Conservation (phyloP, 192 early-diverging fungal species). For the Chytriomyces hyalinus region DNA sequence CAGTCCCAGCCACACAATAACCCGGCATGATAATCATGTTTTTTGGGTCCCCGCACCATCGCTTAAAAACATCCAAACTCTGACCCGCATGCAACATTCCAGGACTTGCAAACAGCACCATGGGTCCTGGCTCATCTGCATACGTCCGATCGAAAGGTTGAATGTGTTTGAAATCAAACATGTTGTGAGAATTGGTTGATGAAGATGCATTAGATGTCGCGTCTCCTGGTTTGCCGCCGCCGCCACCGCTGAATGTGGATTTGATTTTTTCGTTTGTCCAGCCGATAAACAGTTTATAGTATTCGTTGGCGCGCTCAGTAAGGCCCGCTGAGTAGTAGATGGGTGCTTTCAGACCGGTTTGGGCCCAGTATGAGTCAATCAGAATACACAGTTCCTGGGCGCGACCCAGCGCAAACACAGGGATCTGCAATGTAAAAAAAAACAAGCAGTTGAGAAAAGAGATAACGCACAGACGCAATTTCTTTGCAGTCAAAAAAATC, state of each 20-base stretch:
- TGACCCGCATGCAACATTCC: conserved; percentile 98
- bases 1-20: conserved; percentile 95
- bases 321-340: conserved; percentile 96
- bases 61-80: conserved; percentile 91
- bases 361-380: conserved; percentile 94
- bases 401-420: conserved; percentile 96
- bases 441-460: neutral
- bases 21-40: conserved; percentile 99
- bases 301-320: conserved; percentile 91
- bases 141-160: conserved; percentile 76
- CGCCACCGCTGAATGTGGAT: conserved; percentile 78
- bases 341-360: conserved; percentile 88
- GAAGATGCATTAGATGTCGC: conserved; percentile 49
- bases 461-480: neutral
- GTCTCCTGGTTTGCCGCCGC: neutral
- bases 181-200: conserved; percentile 59
- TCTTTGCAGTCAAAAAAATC: no score
- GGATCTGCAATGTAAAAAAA: conserved; percentile 58
- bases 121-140: conserved; percentile 80
- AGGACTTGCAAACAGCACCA: conserved; percentile 96
- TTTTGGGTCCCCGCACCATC: conserved; percentile 89
- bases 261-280: conserved; percentile 99
- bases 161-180: conserved; percentile 97
- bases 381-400: conserved; percentile 98
- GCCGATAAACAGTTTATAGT: conserved; percentile 95